Conservation (phyloP, 225 moss, liverwort and hornwort genomes). For the Bryum argenteum region DNA sequence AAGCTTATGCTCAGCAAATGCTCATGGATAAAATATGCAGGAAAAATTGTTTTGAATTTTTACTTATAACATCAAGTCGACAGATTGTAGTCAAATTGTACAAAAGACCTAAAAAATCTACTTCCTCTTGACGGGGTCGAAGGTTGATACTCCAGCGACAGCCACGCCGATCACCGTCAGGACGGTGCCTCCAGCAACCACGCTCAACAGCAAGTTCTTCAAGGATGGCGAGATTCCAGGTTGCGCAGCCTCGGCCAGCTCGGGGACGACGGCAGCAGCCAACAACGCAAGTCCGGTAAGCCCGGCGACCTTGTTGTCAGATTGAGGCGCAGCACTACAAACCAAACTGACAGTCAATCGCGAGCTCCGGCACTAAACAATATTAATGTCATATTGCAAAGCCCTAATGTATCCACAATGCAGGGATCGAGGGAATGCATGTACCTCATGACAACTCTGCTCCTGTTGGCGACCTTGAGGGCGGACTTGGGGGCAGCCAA, state of each 20-base stretch:
- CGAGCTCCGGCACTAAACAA: too few species aligned
- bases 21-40: too few species aligned
- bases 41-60: slow-evolving; percentile 32
- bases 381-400: too few species aligned
- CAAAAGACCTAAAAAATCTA: slow-evolving; percentile 36
- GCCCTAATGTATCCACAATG: too few species aligned
- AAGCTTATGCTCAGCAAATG: too few species aligned
- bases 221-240: slow-evolving; percentile 86
- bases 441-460: slow-evolving; percentile 52
- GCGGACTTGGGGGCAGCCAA: slow-evolving; percentile 20
- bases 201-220: slow-evolving; percentile 91
- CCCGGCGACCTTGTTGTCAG: slow-evolving; percentile 53
- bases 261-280: slow-evolving; percentile 78
- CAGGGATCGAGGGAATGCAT: too few species aligned
- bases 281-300: slow-evolving; percentile 70
- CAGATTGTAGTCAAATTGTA: slow-evolving; percentile 43
- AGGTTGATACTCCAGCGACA: slow-evolving; percentile 86
- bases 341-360: neutral
- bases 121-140: slow-evolving; percentile 94
- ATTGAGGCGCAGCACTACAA: slow-evolving; percentile 64
- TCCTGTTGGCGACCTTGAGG: slow-evolving; percentile 37
- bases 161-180: slow-evolving; percentile 56
- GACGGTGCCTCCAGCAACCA: slow-evolving; percentile 79
- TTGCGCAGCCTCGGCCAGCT: slow-evolving; percentile 82
- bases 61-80: slow-evolving; percentile 33